A percentile compares a stretch with the other conserved stretches of the same genome.
Evolutionary conservation across 345 rosid species (phyloP).

Genomic region (Kandelia obovata): DNA sequence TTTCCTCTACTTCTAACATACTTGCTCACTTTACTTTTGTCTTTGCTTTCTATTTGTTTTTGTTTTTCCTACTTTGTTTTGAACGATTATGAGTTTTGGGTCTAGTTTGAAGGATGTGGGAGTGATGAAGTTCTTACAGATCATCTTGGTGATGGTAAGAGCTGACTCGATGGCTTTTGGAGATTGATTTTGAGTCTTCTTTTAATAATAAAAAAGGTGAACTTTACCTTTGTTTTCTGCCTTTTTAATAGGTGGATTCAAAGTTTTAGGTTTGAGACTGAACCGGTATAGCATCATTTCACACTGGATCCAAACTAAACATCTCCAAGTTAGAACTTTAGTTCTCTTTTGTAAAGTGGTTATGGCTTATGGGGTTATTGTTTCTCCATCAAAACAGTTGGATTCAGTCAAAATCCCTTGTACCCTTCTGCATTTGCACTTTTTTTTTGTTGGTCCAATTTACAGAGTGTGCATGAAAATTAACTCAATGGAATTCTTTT

Average conservation of each 20-base stretch:
- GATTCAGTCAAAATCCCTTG: no score
- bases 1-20: neutral
- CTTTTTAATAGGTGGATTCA: neutral
- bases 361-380: no score
- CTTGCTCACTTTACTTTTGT: constrained; percentile 4
- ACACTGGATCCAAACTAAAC: no score
- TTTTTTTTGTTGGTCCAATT: no score
- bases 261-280: neutral
- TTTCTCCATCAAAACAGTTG: no score
- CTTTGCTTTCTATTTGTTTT: neutral
- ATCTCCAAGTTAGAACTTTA: no score
- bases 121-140: no score
- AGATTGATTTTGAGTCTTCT: neutral
- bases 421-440: no score
- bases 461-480: no score
- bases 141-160: no score
- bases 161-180: no score
- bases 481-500: neutral
- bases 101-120: neutral
- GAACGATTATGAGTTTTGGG: neutral
- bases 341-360: no score
- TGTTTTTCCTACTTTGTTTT: neutral
- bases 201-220: neutral
- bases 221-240: neutral
- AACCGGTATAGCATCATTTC: neutral